A percentile compares a stretch with the other conserved stretches of the same genome.
phyloP scores from a whole-genome alignment of 192 early-diverging fungal species.

The Entophlyctis helioformis region DNA sequence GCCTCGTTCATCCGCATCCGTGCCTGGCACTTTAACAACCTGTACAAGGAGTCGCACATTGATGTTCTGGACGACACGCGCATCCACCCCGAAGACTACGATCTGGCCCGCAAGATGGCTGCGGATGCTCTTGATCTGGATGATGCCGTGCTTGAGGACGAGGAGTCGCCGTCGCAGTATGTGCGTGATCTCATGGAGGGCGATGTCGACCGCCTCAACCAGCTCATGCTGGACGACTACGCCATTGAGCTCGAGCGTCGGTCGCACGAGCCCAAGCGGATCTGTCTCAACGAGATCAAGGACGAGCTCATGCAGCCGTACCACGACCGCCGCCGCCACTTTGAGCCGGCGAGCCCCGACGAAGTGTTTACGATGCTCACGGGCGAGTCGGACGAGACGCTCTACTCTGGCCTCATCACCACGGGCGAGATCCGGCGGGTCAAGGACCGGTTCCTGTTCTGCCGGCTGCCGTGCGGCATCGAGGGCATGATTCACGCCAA shows the following conservation, averaged over 20 bases:
- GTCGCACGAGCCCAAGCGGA: conserved; percentile 64
- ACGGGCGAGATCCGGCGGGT: conserved; percentile 57
- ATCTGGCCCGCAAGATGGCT: conserved; percentile 91
- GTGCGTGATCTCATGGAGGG: conserved; percentile 71
- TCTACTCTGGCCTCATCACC: conserved; percentile 54
- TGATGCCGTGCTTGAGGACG: conserved; percentile 44
- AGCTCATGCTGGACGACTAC: conserved; percentile 82
- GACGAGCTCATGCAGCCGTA: conserved; percentile 76
- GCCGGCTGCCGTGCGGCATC: conserved; percentile 62
- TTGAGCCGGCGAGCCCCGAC: conserved; percentile 37
- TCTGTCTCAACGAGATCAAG: conserved; percentile 71
- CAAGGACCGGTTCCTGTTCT: conserved; percentile 63
- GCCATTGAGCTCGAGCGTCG: conserved; percentile 68
- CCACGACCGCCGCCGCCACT: conserved; percentile 56
- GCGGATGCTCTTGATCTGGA: conserved; percentile 83
- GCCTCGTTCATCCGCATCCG: conserved; percentile 82
- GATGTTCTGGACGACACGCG: conserved; percentile 90
- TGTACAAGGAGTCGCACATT: conserved; percentile 26
- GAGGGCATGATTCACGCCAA: conserved; percentile 80
- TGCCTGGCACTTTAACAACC: conserved; percentile 25
- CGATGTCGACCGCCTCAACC: conserved; percentile 58
- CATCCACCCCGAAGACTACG: conserved; percentile 93
- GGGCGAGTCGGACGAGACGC: conserved; percentile 62
- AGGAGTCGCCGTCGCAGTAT: conserved; percentile 62
- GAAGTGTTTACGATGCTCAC: conserved; percentile 76